Conservation (phyloP, 306 rosid species). For the Prunus kanzakura region DNA sequence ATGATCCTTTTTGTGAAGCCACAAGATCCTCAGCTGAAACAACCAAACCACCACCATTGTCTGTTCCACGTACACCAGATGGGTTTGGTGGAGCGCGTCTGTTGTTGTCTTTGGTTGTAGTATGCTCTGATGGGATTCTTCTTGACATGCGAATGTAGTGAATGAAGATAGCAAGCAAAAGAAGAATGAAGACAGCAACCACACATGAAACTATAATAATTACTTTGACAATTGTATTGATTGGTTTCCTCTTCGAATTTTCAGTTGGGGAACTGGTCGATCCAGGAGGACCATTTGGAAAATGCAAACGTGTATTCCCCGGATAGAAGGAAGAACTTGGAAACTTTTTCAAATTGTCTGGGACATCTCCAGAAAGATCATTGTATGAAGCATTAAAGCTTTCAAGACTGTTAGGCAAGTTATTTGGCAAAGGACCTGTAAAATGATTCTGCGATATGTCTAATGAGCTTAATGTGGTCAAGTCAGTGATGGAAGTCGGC, state of each 20-base stretch:
- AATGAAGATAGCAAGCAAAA: constrained; percentile 78
- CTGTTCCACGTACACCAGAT: constrained; percentile 46
- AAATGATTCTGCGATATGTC: constrained; percentile 83
- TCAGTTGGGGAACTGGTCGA: constrained; percentile 31
- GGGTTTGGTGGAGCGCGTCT: constrained; percentile 46
- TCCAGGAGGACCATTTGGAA: constrained; percentile 62
- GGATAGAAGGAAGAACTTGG: constrained; percentile 84
- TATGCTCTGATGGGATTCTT: constrained; percentile 44
- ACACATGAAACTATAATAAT: constrained; percentile 86
- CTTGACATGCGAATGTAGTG: constrained; percentile 74
- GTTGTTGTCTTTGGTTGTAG: constrained; percentile 40
- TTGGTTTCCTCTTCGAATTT: constrained; percentile 48
- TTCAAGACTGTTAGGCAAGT: constrained; percentile 52
- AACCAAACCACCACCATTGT: constrained; percentile 56
- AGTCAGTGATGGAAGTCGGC: constrained; percentile 66
- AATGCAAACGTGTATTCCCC: constrained; percentile 57
- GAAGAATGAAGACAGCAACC: constrained; percentile 64
- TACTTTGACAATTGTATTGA: constrained; percentile 70
- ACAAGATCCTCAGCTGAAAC: constrained; percentile 87
- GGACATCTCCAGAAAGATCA: constrained; percentile 84
- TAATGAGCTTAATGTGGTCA: constrained; percentile 53
- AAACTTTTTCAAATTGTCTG: constrained; percentile 70
- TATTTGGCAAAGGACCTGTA: constrained; percentile 78
- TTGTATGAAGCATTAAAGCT: constrained; percentile 80
- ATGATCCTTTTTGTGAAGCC: constrained; percentile 68